These are phyloP conservation scores for maize (Zea mays) DNA, from an alignment of 176 grass and related monocot genomes.

Conservation along the genomic window DNA sequence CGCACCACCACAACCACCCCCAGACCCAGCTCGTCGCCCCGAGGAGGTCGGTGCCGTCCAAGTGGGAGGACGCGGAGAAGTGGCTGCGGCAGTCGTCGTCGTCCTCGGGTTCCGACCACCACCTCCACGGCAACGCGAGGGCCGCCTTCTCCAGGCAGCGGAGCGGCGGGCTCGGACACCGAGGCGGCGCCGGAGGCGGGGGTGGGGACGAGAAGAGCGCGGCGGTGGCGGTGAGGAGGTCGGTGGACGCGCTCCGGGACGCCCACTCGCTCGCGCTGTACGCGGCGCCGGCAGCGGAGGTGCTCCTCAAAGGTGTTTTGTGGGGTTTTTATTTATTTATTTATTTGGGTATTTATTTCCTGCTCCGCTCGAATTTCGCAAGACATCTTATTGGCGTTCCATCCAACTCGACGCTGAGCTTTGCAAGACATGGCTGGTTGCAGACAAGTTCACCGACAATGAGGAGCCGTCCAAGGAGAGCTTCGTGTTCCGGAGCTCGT, in stretches of 20 bases:
- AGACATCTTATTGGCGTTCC: not conserved
- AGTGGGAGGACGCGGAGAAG: conserved; percentile 99
- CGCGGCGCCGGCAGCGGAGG: conserved; percentile 53
- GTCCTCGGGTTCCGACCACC: too few relatives aligned
- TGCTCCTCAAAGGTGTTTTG: conserved; percentile 77
- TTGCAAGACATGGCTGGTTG: not conserved
- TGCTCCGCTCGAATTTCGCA: not conserved
- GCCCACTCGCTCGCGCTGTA: conserved; percentile 43
- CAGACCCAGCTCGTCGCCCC: conserved; percentile 38
- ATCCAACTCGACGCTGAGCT: not conserved
- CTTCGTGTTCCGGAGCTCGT: conserved; percentile 69
- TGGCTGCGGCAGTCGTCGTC: conserved; percentile 65
- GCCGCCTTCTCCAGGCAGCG: conserved; percentile 40
- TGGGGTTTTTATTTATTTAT: not conserved
- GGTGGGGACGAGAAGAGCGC: conserved; percentile 25
- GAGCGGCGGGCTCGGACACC: conserved; percentile 24
- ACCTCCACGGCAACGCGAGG: not conserved
- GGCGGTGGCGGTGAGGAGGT: conserved; percentile 24
- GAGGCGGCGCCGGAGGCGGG: conserved; percentile 30
- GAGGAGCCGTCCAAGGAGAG: conserved; percentile 70
- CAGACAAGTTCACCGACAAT: conserved; percentile 95
- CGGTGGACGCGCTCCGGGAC: conserved; percentile 41
- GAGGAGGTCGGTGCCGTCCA: conserved; percentile 72
- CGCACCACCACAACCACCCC: conserved; percentile 41
- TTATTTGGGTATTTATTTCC: conserved; percentile 11